Percentiles rank a stretch among this genome's conserved stretches.
Conservation (phyloP, 2,329 filamentous ascomycete species). For the Ophiostoma sp. region DNA sequence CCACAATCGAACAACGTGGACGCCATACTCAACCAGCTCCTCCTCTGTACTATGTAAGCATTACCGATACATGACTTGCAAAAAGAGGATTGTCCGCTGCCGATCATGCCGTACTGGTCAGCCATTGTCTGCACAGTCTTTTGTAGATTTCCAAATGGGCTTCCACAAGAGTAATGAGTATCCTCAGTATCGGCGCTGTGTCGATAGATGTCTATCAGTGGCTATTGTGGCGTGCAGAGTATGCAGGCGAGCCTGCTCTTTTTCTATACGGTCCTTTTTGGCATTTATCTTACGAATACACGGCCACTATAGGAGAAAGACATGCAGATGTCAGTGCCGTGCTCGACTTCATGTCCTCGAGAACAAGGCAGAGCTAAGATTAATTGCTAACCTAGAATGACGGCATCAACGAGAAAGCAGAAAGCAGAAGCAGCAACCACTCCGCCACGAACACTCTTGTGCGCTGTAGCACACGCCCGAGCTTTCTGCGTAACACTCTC, state of each 20-base stretch:
- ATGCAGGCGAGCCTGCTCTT: not conserved
- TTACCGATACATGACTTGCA: not conserved
- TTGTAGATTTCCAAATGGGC: not conserved
- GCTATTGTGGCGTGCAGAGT: no score
- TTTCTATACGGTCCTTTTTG: not conserved
- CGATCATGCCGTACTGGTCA: not conserved
- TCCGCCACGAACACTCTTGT: not conserved
- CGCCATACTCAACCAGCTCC: not conserved
- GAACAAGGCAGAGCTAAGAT: not conserved
- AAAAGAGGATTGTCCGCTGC: not conserved
- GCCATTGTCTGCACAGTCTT: not conserved
- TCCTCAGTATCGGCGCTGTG: not conserved
- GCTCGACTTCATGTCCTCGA: not conserved
- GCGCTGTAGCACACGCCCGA: not conserved
- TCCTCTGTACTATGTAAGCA: not conserved
- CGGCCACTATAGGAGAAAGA: not conserved
- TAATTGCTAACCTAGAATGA: not conserved
- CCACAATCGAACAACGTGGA: slow-evolving; percentile 2
- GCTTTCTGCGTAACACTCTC: not conserved
- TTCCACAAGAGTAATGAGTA: not conserved
- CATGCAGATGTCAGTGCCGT: slow-evolving; percentile 3
- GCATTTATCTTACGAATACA: not conserved
- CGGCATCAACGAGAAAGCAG: not conserved
- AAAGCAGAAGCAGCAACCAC: not conserved
- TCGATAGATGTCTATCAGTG: not conserved